phyloP scores from a whole-genome alignment of 1,284 basidiomycete genomes.

The Ceratobasidium sp. region DNA sequence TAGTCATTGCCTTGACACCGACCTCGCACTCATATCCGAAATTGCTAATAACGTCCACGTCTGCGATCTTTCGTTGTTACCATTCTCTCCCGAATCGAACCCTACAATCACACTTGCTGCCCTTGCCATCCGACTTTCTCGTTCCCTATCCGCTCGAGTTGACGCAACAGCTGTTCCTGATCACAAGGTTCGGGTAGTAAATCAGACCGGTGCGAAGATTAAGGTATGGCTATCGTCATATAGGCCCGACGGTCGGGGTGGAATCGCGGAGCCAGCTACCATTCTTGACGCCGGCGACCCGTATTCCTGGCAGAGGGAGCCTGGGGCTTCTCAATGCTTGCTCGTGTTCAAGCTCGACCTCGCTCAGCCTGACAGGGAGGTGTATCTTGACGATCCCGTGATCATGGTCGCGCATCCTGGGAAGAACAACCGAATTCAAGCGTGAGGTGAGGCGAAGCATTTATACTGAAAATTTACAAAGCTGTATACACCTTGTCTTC shows the following conservation, averaged over 20 bases:
- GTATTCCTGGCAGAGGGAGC: not conserved
- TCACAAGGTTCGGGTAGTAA: slow-evolving; percentile 12
- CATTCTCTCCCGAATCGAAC: slow-evolving; percentile 50
- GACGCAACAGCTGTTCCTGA: not conserved
- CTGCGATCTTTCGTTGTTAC: slow-evolving; percentile 50
- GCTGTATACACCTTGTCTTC: no score
- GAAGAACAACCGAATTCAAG: not conserved
- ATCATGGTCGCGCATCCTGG: slow-evolving; percentile 8
- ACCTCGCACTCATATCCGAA: slow-evolving; percentile 34
- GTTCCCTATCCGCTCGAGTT: slow-evolving; percentile 22
- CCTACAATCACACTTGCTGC: slow-evolving; percentile 50
- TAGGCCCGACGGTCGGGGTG: not conserved
- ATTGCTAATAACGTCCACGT: slow-evolving; percentile 46
- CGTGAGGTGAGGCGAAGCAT: no score
- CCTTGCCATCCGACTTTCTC: slow-evolving; percentile 48
- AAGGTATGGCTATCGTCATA: slow-evolving; percentile 28
- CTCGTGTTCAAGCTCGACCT: slow-evolving; percentile 36
- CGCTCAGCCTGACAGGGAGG: not conserved
- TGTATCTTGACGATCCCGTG: slow-evolving; percentile 1
- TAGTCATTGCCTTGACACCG: slow-evolving; percentile 25
- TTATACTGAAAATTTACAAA: no score
- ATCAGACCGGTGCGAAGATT: slow-evolving; percentile 33
- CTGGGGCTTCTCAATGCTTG: slow-evolving; percentile 1
- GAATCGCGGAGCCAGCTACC: not conserved
- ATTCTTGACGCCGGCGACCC: slow-evolving; percentile 1